Conservation (phyloP, 2,329 filamentous ascomycete genomes). For the Tolypocladium ophioglossoides region DNA sequence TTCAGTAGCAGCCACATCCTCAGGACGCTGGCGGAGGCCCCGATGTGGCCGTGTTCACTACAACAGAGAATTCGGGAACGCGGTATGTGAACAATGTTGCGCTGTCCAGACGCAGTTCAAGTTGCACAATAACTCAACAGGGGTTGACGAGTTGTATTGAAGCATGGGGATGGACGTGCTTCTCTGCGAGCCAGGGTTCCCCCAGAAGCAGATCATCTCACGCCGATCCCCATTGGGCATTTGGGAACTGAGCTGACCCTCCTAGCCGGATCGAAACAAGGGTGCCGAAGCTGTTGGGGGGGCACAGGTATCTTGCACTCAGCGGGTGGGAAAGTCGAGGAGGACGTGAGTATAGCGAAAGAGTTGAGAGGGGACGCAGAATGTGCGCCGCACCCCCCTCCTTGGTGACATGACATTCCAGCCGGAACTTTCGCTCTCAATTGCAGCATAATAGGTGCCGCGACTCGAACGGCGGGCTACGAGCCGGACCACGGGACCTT, state of each 20-base stretch:
- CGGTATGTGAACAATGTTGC: not conserved
- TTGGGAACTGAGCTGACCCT: not conserved
- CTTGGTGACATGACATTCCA: too few species aligned
- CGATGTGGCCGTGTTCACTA: not conserved
- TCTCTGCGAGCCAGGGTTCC: not conserved
- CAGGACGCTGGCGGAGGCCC: not conserved
- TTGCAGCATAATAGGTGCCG: not conserved
- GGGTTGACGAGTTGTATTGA: not conserved
- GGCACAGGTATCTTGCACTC: not conserved
- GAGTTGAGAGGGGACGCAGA: not conserved
- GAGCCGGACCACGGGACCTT: not conserved
- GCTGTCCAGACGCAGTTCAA: not conserved
- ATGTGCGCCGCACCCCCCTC: not conserved
- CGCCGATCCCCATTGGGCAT: not conserved
- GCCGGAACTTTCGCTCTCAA: not conserved
- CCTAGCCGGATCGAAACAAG: not conserved
- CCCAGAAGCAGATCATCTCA: constrained; percentile 1
- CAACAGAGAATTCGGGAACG: not conserved
- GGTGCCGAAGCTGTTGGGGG: not conserved
- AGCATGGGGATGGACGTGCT: not conserved
- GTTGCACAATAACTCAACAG: not conserved
- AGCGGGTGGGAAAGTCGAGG: not conserved
- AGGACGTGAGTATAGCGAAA: not conserved
- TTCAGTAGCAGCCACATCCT: not conserved
- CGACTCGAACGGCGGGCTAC: not conserved